These are phyloP conservation scores for Antarctomyces pellizariae DNA, from an alignment of 495 filamentous ascomycete species.

Conservation along the genomic window DNA sequence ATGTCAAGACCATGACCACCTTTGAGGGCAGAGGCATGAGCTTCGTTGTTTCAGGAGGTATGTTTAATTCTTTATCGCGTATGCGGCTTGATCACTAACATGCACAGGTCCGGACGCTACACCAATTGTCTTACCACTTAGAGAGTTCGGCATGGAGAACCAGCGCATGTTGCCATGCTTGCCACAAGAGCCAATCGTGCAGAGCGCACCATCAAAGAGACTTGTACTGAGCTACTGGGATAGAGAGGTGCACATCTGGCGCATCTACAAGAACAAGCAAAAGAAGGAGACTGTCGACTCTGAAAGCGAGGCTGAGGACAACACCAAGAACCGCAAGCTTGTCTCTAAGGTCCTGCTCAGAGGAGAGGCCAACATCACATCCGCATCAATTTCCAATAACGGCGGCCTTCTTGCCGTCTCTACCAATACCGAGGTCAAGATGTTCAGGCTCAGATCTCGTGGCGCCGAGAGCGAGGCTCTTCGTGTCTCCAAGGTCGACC, in stretches of 20 bases:
- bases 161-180: constrained; percentile 56
- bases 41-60: constrained; percentile 80
- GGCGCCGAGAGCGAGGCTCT: constrained; percentile 25
- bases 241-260: constrained; percentile 68
- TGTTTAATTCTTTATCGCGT: constrained; percentile 10
- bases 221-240: constrained; percentile 88
- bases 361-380: constrained; percentile 73
- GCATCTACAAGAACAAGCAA: constrained; percentile 24
- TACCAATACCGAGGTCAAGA: constrained; percentile 51
- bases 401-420: constrained; percentile 57
- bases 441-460: constrained; percentile 38
- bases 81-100: constrained; percentile 14
- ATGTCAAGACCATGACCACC: constrained; percentile 85
- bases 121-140: constrained; percentile 59
- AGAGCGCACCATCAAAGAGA: constrained; percentile 43
- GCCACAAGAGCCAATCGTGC: constrained; percentile 49
- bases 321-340: constrained; percentile 27
- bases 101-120: constrained; percentile 55
- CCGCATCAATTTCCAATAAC: constrained; percentile 45
- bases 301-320: constrained; percentile 13
- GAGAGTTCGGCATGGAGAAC: constrained; percentile 56
- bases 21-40: constrained; percentile 70
- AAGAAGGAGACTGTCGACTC: constrained; percentile 20
- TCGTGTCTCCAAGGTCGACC: constrained; percentile 42
- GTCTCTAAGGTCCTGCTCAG: constrained; percentile 50